Evolutionary conservation across 768 basidiomycete species (phyloP).

Genomic region (Mycena leptocephala): DNA sequence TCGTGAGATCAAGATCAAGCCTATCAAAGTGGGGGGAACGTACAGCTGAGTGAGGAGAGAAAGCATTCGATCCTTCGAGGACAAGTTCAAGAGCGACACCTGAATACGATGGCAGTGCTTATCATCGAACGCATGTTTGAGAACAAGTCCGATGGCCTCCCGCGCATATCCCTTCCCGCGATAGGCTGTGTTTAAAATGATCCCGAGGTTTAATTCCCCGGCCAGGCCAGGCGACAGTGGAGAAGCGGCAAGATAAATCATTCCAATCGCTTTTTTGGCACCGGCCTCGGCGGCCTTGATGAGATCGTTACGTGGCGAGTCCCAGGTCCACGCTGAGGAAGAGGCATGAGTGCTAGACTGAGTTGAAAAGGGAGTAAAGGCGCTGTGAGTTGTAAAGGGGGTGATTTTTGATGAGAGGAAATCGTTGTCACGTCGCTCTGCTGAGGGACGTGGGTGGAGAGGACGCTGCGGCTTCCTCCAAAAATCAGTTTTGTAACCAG

Average conservation of each 20-base stretch:
- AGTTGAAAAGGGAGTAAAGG: not conserved
- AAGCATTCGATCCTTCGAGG: conserved; percentile 60
- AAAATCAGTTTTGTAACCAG: not conserved
- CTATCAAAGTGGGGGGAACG: not conserved
- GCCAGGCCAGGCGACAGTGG: conserved; percentile 43
- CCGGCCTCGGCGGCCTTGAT: not conserved
- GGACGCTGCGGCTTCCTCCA: not conserved
- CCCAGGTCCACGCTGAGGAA: not conserved
- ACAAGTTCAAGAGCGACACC: conserved; percentile 64
- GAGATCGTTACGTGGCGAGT: not conserved
- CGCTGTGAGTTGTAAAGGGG: no score
- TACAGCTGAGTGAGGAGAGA: conserved; percentile 65
- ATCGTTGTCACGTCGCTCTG: not conserved
- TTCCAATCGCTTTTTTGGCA: conserved; percentile 49
- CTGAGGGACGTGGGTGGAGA: not conserved
- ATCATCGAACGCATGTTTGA: conserved; percentile 65
- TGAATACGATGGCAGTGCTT: conserved; percentile 67
- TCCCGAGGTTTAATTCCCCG: conserved; percentile 71
- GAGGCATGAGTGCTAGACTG: not conserved
- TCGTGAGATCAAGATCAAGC: not conserved
- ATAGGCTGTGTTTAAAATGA: conserved; percentile 59
- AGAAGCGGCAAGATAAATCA: conserved; percentile 59
- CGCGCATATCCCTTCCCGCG: conserved; percentile 62
- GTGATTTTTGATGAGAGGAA: not conserved
- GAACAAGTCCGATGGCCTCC: conserved; percentile 61